Base-by-base conservation (phyloP, 257 asterid species). In the Buddleja alternifolia region DNA sequence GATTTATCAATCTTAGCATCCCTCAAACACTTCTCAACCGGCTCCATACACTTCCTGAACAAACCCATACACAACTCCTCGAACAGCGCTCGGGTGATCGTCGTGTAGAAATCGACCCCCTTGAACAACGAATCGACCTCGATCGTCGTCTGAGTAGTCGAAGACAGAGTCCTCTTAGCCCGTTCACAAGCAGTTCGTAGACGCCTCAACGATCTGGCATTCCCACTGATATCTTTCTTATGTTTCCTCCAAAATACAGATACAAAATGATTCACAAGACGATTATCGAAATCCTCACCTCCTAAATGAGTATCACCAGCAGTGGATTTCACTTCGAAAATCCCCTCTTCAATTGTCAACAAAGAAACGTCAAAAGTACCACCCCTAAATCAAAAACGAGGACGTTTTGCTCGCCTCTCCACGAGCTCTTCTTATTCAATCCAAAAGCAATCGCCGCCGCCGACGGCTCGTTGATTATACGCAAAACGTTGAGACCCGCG, bases 231-330 rank as follows among this genome's bases (percentile, higher is more conserved):
- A 36, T 85, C 91, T 54, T 85, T 85, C 66, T 78, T 85, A 11
- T 85, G 55, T 42, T 85, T 85, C 37, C 91, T 48, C 16, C 74
- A 34, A n/a, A 85, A 85, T 71, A 82, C 91, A 0, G 86, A 4
- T 2, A 68, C 88, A 9, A 81, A 85, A 73, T 85, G 91, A 32
- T 80, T 85, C 29, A 85, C 91, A 1, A 82, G 67, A 51, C 91
- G 47, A 47, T 85, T 85, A 34, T 85, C 91, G 19, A 85, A 85
- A 75, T 85, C 90, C 57, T 85, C 86, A 11, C 90, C 90, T 1
- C 90, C 90, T 24, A 85, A 71, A 66, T 85, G 90, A 3, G 90
- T 85, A 42, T 85, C 90, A 2, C 90, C 90, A 6, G 90, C 90
- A 0, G 88, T 82, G 3, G 91, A 66, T 46, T 82, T 82, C 39